phyloP scores from a whole-genome alignment of 257 asterid species.

The Thymus quinquecostatus region DNA sequence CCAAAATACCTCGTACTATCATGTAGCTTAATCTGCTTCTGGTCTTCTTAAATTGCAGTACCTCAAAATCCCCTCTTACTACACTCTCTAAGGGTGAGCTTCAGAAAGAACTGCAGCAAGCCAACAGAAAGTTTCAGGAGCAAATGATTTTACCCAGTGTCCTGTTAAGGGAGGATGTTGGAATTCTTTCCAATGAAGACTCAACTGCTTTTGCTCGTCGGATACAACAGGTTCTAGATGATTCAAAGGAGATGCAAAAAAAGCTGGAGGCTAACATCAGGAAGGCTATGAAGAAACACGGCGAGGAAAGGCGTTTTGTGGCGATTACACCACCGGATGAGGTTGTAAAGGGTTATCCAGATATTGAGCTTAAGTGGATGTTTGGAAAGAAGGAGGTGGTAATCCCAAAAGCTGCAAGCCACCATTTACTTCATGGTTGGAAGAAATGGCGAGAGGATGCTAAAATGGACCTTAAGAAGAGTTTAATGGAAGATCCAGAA shows the following conservation, averaged over 20 bases:
- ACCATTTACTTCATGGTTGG: conserved; percentile 82
- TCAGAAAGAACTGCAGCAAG: conserved; percentile 73
- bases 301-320: conserved; percentile 77
- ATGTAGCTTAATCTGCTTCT: conserved; percentile 40
- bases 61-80: conserved; percentile 49
- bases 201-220: conserved; percentile 64
- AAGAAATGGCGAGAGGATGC: conserved; percentile 89
- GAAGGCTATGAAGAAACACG: conserved; percentile 68
- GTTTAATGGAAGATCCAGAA: conserved; percentile 71
- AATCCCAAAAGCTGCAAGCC: conserved; percentile 71
- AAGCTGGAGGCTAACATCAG: conserved; percentile 65
- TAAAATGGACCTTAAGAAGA: conserved; percentile 63
- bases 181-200: conserved; percentile 44
- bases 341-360: conserved; percentile 90
- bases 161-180: conserved; percentile 56
- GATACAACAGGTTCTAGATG: conserved; percentile 60
- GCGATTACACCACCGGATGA: conserved; percentile 75
- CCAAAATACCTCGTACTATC: conserved; percentile 22
- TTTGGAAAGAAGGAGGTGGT: conserved; percentile 82
- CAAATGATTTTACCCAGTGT: conserved; percentile 68
- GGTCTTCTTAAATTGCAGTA: conserved; percentile 52
- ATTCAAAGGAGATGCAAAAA: conserved; percentile 80
- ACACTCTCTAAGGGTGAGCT: conserved; percentile 82
- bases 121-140: conserved; percentile 72
- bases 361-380: conserved; percentile 89